Percentiles rank a stretch among this genome's conserved stretches.
These are phyloP conservation scores for Myochromella boudieri DNA, from an alignment of 768 basidiomycete species.

Conservation along the genomic window DNA sequence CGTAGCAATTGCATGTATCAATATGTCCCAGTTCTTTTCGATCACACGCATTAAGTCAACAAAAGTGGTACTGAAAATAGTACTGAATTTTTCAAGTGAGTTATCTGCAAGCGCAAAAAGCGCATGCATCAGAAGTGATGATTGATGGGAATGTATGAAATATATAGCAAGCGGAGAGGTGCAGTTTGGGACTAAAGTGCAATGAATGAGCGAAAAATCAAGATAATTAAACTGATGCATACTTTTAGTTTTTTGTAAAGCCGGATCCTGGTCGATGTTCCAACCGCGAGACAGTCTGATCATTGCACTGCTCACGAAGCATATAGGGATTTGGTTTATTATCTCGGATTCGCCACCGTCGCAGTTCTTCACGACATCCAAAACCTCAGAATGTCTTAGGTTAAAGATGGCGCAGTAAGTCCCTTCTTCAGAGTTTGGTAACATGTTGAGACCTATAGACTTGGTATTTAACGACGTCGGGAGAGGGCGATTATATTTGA, in stretches of 20 bases:
- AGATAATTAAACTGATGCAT: background rate
- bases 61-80: constrained; percentile 8
- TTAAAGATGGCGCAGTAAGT: constrained; percentile 6
- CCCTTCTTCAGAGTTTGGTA: background rate
- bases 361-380: constrained; percentile 4
- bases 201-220: background rate
- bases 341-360: background rate
- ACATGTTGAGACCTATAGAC: background rate
- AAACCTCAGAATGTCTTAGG: constrained; percentile 3
- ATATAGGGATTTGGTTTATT: constrained; percentile 4
- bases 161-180: constrained; percentile 7
- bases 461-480: background rate
- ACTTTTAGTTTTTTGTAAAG: constrained; percentile 3
- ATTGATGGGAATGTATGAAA: constrained; percentile 8
- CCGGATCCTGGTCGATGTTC: constrained; percentile 2
- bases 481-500: constrained; percentile 13
- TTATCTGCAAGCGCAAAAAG: constrained; percentile 9
- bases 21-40: constrained; percentile 9
- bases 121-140: constrained; percentile 9
- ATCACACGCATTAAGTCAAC: constrained; percentile 8
- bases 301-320: constrained; percentile 5
- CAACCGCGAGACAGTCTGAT: constrained; percentile 3
- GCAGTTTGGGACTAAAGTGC: constrained; percentile 1
- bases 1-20: constrained; percentile 4
- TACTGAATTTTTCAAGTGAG: constrained; percentile 5